Base-by-base conservation (phyloP, 768 basidiomycete species). In the Paxillus rubicundulus region DNA sequence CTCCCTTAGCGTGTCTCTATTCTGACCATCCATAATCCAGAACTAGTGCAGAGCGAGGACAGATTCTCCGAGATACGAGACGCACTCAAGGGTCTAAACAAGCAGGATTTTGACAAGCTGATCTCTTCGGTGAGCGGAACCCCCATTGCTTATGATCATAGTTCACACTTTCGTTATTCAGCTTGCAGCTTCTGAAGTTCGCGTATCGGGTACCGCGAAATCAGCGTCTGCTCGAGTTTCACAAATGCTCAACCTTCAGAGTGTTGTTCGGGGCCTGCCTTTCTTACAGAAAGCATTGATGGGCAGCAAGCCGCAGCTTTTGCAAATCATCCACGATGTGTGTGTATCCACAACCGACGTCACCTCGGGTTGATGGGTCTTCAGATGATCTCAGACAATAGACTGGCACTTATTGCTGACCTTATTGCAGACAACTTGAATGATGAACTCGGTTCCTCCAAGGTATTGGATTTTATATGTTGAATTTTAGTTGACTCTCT, bases 51-150 rank as follows among this genome's bases (percentile, higher is more conserved):
- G 48, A 78, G 78, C 5, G 92, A 94, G 70, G 87, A 90, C 47
- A 76, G 75, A 32, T 92, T 87, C 61, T 82, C 76, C 3, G 79
- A 84, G 30, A 72, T 90, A 41, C 79, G 84, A 48, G 79, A 82
- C 54, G 87, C 85, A 0, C 74, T 95, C 41, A 86, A 83, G 65
- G 68, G 76, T 2, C 69, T 93, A 48, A 85, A 89, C 64, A 87
- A 88, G 62, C 75, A 89, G 66, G 96, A 98, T 61, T 80, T 96
- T 24, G 95, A 98, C 68, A 94, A 89, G 63, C 72, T 97, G 7
- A 87, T 92, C 33, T 82, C 79, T 43, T 81, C 81, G 24, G 89
- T 86, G 61, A 53, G 75, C 57, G 5, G 30, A 18, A 3, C 13
- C 32, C 21, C 18, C 7, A 10, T 39, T 2, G 4, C 36, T 6